These are phyloP conservation scores for Mortierella antarctica DNA, from an alignment of 192 early-diverging fungal species.

Conservation along the genomic window DNA sequence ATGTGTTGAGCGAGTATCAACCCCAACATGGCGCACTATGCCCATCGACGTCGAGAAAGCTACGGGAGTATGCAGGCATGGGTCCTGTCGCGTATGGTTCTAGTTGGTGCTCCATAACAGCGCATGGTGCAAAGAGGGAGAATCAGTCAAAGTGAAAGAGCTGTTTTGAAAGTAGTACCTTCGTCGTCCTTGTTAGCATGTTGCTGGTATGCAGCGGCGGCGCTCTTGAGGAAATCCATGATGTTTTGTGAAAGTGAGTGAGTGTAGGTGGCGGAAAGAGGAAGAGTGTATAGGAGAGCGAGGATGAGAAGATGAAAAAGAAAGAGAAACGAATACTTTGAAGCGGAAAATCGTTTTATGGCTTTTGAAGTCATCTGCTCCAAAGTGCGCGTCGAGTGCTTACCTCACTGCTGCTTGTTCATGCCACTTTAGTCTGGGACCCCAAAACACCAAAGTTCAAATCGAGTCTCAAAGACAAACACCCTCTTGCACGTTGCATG, in stretches of 20 bases:
- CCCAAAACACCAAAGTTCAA: too few species aligned
- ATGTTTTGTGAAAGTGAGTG: background rate
- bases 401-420: background rate
- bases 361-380: background rate
- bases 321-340: background rate
- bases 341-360: background rate
- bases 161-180: background rate
- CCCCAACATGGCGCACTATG: too few species aligned
- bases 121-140: too few species aligned
- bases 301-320: constrained; percentile 3
- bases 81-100: too few species aligned
- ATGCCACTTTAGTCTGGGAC: background rate
- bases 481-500: too few species aligned
- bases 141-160: too few species aligned
- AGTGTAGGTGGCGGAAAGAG: background rate
- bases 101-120: too few species aligned
- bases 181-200: background rate
- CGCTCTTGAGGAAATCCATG: constrained; percentile 21
- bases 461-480: too few species aligned
- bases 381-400: background rate
- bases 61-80: too few species aligned
- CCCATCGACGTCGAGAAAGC: too few species aligned
- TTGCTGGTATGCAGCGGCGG: background rate
- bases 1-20: too few species aligned
- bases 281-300: background rate